Conservation (phyloP, 768 basidiomycete genomes). For the Trametes gibbosa region DNA sequence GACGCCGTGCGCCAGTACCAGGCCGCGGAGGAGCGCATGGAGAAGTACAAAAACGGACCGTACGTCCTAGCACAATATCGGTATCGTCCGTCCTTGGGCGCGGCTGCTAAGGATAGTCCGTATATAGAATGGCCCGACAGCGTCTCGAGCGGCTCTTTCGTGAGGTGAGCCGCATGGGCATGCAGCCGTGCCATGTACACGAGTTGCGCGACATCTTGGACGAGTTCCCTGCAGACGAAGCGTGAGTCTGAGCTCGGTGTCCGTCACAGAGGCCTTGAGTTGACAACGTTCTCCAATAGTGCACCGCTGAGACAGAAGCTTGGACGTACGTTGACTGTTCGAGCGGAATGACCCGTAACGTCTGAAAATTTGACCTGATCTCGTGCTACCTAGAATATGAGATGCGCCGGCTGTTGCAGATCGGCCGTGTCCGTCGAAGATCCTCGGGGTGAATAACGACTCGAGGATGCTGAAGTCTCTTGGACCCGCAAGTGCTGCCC, state of each 20-base stretch:
- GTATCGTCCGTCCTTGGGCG: neutral
- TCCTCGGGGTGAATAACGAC: neutral
- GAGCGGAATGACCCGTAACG: too few relatives aligned
- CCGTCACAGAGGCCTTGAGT: neutral
- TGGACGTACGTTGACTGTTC: neutral
- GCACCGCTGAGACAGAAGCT: neutral
- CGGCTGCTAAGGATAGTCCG: neutral
- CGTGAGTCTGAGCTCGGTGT: neutral
- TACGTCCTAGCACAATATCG: neutral
- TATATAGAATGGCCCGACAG: neutral
- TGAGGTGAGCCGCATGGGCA: neutral
- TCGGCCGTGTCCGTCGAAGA: neutral
- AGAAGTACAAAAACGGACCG: conserved; percentile 4
- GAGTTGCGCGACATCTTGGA: conserved; percentile 3
- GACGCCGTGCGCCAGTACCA: neutral
- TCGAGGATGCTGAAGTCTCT: too few relatives aligned
- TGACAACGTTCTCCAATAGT: neutral
- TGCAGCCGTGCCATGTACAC: neutral
- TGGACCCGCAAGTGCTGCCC: too few relatives aligned
- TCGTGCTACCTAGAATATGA: neutral
- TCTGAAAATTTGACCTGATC: neutral
- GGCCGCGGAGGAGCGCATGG: neutral
- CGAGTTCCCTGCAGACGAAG: conserved; percentile 1
- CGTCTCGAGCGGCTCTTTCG: neutral
- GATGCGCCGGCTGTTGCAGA: neutral